These are phyloP conservation scores for Rubia peregrina DNA, from an alignment of 305 asterid genomes.

Conservation along the genomic window DNA sequence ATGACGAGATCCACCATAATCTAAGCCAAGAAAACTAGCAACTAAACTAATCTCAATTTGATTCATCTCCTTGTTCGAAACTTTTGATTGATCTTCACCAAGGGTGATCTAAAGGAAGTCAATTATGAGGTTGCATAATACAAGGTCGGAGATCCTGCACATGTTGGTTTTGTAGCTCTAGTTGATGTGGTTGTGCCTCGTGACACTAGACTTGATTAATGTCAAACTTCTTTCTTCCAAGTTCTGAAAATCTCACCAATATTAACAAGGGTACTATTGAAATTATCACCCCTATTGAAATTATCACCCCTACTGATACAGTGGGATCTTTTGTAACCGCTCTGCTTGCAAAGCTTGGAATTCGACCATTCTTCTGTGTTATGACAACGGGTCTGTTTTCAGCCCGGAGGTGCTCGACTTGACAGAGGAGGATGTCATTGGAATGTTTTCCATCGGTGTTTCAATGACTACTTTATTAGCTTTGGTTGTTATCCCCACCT, in stretches of 20 bases:
- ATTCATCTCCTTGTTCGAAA: conserved; percentile 78
- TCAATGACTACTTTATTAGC: conserved; percentile 61
- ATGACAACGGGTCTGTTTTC: conserved; percentile 38
- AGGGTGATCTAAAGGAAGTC: conserved; percentile 93
- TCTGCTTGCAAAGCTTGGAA: conserved; percentile 65
- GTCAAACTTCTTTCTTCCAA: background rate
- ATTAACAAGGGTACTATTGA: conserved; percentile 83
- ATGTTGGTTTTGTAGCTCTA: background rate
- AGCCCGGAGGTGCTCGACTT: conserved; percentile 68
- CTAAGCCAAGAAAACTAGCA: conserved; percentile 68
- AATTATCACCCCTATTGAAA: conserved; percentile 86
- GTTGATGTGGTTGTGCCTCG: conserved; percentile 3
- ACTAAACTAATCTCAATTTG: conserved; percentile 49
- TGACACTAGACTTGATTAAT: background rate
- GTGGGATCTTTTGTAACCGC: conserved; percentile 40
- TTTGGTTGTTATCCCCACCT: conserved; percentile 64
- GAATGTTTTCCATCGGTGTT: conserved; percentile 62
- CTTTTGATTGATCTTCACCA: conserved; percentile 81
- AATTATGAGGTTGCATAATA: background rate
- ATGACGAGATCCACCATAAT: conserved; percentile 69
- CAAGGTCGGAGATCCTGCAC: background rate
- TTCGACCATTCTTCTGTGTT: background rate
- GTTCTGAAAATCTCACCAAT: conserved; percentile 27
- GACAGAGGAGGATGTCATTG: conserved; percentile 69
- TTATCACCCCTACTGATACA: conserved; percentile 78